Percentiles rank a stretch among this genome's conserved stretches.
Evolutionary conservation across 2,329 filamentous ascomycete genomes (phyloP).

Genomic region (Penicillium rolfsii): DNA sequence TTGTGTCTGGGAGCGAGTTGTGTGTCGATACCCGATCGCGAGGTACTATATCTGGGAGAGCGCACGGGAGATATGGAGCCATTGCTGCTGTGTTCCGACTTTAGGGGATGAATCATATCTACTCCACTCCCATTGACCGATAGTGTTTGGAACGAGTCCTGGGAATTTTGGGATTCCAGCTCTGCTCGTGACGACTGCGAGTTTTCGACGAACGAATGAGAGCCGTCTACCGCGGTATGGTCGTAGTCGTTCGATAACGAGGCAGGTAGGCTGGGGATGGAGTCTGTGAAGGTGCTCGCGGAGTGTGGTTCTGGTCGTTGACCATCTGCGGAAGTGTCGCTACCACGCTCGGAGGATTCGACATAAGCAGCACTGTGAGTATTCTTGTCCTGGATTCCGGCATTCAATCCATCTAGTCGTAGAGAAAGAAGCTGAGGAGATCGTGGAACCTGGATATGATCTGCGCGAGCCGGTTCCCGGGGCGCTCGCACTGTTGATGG

Average conservation of each 20-base stretch:
- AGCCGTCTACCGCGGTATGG: constrained; percentile 16
- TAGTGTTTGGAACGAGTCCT: constrained; percentile 11
- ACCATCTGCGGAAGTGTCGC: constrained; percentile 26
- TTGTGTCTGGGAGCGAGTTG: constrained; percentile 58
- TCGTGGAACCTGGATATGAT: constrained; percentile 26
- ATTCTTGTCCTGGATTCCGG: constrained; percentile 16
- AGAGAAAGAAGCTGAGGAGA: constrained; percentile 24
- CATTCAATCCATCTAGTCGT: constrained; percentile 26
- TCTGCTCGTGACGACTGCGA: constrained; percentile 13
- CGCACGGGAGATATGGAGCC: constrained; percentile 19
- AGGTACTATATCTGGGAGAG: constrained; percentile 10
- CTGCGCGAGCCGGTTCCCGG: constrained; percentile 9
- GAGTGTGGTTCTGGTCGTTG: constrained; percentile 24
- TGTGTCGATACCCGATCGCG: constrained; percentile 11
- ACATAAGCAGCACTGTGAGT: constrained; percentile 15
- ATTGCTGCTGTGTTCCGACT: constrained; percentile 20
- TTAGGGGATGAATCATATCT: constrained; percentile 16
- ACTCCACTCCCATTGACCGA: constrained; percentile 15
- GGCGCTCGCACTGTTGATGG: constrained; percentile 17
- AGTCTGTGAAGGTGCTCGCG: constrained; percentile 24
- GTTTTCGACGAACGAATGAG: constrained; percentile 14
- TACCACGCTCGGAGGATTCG: constrained; percentile 28
- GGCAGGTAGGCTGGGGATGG: constrained; percentile 20
- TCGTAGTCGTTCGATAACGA: constrained; percentile 18
- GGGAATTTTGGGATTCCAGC: constrained; percentile 7